Conservation (phyloP, 139 green algal species). For the Chlamydomonas schloesseri region DNA sequence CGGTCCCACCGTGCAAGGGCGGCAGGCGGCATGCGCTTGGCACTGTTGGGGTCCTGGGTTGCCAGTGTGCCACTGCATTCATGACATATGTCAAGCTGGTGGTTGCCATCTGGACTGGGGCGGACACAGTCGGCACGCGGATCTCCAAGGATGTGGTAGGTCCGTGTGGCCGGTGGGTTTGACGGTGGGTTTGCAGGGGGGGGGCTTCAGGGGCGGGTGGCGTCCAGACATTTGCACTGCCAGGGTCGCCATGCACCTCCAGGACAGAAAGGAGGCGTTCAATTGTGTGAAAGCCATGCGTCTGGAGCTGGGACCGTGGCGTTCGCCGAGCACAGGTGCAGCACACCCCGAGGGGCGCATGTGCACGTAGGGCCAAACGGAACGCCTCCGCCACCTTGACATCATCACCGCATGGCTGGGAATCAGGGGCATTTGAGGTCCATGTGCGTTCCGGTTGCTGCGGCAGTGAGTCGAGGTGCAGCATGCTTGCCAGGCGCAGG, state of each 20-base stretch:
- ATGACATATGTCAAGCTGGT: background rate
- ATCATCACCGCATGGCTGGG: background rate
- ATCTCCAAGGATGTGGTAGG: background rate
- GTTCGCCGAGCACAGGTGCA: background rate
- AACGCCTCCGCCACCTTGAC: background rate
- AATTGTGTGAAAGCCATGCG: background rate
- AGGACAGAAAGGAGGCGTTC: background rate
- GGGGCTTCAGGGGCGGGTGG: too few species aligned
- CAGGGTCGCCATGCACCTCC: too few species aligned
- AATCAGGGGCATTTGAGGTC: background rate
- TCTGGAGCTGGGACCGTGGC: background rate
- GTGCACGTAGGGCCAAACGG: background rate
- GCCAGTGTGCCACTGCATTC: background rate
- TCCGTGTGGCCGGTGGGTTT: too few species aligned
- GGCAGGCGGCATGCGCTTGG: background rate
- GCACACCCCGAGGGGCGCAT: background rate
- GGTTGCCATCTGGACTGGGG: background rate
- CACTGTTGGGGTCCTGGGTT: background rate
- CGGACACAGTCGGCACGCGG: background rate
- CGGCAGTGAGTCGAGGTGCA: background rate
- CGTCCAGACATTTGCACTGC: too few species aligned
- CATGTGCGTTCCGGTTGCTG: background rate
- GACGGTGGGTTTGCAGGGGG: too few species aligned
- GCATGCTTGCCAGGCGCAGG: background rate
- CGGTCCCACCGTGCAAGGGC: background rate